Evolutionary conservation across 2,329 filamentous ascomycete genomes (phyloP), one percentile per base, ranked within the genome.

Genomic region (Exophiala spinifera): DNA sequence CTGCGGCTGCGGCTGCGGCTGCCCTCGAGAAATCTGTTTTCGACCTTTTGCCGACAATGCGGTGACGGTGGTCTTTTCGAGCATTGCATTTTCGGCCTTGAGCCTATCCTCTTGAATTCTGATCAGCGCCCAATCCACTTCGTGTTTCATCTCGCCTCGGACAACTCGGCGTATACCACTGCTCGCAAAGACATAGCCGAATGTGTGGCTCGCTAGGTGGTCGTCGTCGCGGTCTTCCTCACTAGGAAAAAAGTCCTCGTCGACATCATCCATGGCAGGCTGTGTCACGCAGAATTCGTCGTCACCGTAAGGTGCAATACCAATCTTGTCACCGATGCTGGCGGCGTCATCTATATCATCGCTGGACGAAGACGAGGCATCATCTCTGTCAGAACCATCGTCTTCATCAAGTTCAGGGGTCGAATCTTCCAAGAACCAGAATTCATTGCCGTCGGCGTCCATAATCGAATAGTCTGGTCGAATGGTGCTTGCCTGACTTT

Each of bases 71-170:
- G 65, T 53, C 70, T 71, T 50, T 67, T 64, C 46, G 63, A 52
- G 17, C 19, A 96, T 86, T 10, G 82, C 72, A 63, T 96, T 96
- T 55, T 83, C 80, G 0, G 80, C 76, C 2, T 92, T 88, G 13
- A 85, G 74, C 1, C 92, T 83, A 10, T 85, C 80, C 3, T 85
- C 77, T 10, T 86, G 76, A 60, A 97, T 89, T 62, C 88, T 84
- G 63, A 97, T 91, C 2, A 97, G 76, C 0, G 91, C 91, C 92
- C 92, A 97, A 70, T 97, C 92, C 42, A 97, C 91, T 70, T 97
- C 92, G 68, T 96, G 92, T 4, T 89, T 77, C 20, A 95, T 75
- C 3, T 86, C 85, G 57, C 87, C 79, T 55, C 86, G 80, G 48
- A 77, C 79, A 67, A 88, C 86, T 25, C 92, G 84, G 3, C 90